Conservation (phyloP, 352 stramenopile genomes). For the Globisporangium nagaii region DNA sequence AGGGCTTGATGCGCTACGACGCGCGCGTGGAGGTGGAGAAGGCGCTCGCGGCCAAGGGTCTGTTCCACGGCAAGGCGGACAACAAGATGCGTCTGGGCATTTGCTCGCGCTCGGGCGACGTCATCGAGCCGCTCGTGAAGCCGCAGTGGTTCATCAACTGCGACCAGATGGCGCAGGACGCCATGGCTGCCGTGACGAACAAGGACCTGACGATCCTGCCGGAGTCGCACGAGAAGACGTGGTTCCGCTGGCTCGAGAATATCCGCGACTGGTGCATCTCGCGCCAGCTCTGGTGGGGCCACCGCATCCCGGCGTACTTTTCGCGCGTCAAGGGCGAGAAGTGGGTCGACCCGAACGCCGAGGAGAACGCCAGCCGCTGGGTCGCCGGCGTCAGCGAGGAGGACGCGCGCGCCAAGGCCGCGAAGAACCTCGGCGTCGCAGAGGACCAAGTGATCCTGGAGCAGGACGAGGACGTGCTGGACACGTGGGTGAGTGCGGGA, state of each 20-base stretch:
- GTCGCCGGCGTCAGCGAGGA: constrained; percentile 74
- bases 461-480: constrained; percentile 99
- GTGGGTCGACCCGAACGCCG: constrained; percentile 69
- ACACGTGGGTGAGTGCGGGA: constrained; percentile 98
- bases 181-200: constrained; percentile 74
- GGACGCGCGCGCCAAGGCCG: constrained; percentile 88
- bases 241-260: constrained; percentile 97
- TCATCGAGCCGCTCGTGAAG: constrained; percentile 99
- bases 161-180: constrained; percentile 74
- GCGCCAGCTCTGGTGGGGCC: constrained; percentile 99
- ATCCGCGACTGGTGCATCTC: constrained; percentile 99
- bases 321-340: constrained; percentile 81
- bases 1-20: constrained; percentile 87
- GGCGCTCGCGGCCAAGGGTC: constrained; percentile 90
- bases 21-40: constrained; percentile 87
- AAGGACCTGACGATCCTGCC: constrained; percentile 82
- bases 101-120: constrained; percentile 97
- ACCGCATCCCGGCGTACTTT: constrained; percentile 99
- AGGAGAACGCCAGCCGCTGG: constrained; percentile 57
- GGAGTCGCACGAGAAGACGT: constrained; percentile 92
- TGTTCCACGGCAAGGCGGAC: constrained; percentile 95
- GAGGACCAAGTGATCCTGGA: constrained; percentile 80
- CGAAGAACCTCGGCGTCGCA: constrained; percentile 50
- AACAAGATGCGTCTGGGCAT: constrained; percentile 99
- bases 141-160: constrained; percentile 94